Conservation (phyloP, 164 flowering plant genomes). For the Berberis thunbergii region DNA sequence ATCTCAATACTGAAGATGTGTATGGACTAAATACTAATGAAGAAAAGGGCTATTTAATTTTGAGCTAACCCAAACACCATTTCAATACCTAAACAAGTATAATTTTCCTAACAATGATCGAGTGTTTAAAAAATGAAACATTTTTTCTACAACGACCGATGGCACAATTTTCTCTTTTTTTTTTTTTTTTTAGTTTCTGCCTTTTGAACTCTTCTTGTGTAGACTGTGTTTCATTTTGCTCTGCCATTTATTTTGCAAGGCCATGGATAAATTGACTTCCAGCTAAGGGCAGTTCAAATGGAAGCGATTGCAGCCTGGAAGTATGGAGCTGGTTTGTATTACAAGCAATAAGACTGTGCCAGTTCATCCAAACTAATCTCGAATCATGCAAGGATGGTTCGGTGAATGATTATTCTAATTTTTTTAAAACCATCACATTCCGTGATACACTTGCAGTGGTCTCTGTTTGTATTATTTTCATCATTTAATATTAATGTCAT, state of each 20-base stretch:
- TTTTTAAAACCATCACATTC: no score
- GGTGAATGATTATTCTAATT: no score
- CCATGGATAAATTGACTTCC: slow-evolving; percentile 48
- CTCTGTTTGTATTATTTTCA: no score
- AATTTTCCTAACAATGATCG: not conserved
- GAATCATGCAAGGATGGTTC: no score
- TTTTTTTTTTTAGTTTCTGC: not conserved
- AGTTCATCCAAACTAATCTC: not conserved
- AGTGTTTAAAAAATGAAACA: not conserved
- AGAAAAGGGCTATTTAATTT: no score
- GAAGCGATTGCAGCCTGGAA: slow-evolving; percentile 85
- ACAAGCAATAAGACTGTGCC: slow-evolving; percentile 24
- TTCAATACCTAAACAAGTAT: not conserved
- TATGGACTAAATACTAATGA: not conserved
- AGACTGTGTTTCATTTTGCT: not conserved
- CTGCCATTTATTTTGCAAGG: slow-evolving; percentile 26
- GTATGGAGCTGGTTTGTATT: slow-evolving; percentile 93
- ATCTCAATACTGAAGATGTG: not conserved
- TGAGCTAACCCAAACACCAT: not conserved
- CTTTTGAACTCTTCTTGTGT: not conserved
- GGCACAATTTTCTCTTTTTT: not conserved
- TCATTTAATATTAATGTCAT: no score
- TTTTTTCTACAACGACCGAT: not conserved
- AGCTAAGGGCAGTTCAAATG: slow-evolving; percentile 47
- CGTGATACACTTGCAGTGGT: no score